A percentile compares a stretch with the other conserved stretches of the same genome.
Evolutionary conservation across 192 early-diverging fungal genomes (phyloP).

Genomic region (Linnemannia hyalina): DNA sequence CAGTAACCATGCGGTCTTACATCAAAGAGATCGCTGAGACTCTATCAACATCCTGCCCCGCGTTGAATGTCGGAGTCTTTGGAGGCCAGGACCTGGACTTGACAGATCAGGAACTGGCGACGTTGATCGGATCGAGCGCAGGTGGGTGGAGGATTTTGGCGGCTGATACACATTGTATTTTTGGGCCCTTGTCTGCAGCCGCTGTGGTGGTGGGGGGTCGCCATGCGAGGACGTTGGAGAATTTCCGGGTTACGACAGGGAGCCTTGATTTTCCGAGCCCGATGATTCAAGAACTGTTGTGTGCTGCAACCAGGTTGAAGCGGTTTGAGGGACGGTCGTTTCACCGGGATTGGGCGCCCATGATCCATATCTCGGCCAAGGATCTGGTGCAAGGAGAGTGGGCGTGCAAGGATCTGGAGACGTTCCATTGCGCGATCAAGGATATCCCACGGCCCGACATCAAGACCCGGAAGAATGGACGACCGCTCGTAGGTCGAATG

Average conservation of each 20-base stretch:
- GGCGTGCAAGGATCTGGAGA: background rate
- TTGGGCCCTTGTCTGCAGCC: background rate
- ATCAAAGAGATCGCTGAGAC: background rate
- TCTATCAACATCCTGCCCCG: background rate
- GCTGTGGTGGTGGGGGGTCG: background rate
- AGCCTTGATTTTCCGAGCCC: background rate
- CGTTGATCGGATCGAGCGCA: background rate
- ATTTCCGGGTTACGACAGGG: background rate
- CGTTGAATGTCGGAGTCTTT: background rate
- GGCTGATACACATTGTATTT: background rate
- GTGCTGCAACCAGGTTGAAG: background rate
- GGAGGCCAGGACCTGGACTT: background rate
- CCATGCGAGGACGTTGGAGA: background rate
- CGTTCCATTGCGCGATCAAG: background rate
- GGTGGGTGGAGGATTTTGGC: background rate
- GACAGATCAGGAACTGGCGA: background rate
- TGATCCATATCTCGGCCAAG: background rate
- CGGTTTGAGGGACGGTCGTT: background rate
- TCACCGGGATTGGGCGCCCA: background rate
- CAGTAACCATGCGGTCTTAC: background rate
- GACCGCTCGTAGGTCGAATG: background rate
- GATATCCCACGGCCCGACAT: background rate
- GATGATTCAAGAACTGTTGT: background rate
- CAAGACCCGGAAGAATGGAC: background rate
- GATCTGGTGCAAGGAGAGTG: background rate